Conservation (phyloP, 768 basidiomycete genomes). For the Sarcodon aspratus region DNA sequence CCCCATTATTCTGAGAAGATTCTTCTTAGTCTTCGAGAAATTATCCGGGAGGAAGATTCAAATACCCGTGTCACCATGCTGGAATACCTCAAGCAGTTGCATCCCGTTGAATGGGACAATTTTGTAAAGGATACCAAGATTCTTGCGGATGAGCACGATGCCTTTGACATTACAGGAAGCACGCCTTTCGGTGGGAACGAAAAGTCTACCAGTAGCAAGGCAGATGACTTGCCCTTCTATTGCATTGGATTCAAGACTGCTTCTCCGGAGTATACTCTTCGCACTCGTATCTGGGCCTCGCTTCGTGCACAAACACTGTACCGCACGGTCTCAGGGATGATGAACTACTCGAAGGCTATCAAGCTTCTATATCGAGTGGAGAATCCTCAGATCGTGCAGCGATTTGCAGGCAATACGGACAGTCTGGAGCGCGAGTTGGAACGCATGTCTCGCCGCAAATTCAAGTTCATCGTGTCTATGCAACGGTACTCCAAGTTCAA, state of each 20-base stretch:
- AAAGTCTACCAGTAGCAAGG: constrained; percentile 48
- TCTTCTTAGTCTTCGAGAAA: constrained; percentile 89
- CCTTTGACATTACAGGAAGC: constrained; percentile 40
- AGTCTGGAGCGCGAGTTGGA: constrained; percentile 92
- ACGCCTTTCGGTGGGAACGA: constrained; percentile 41
- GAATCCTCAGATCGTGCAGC: constrained; percentile 94
- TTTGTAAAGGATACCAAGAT: constrained; percentile 99
- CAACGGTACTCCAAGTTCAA: constrained; percentile 98
- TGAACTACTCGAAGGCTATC: constrained; percentile 99
- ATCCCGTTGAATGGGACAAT: constrained; percentile 99
- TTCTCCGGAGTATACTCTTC: constrained; percentile 95
- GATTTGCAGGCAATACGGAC: constrained; percentile 94
- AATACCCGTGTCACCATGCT: constrained; percentile 94
- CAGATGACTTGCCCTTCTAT: constrained; percentile 96
- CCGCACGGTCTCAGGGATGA: constrained; percentile 98
- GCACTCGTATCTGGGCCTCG: constrained; percentile 98
- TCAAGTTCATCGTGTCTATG: constrained; percentile 98
- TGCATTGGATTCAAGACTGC: constrained; percentile 99
- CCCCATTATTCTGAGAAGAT: constrained; percentile 99
- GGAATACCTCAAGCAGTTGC: constrained; percentile 97
- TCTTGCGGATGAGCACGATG: constrained; percentile 76
- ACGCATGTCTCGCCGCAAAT: constrained; percentile 93
- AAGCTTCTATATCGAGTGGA: constrained; percentile 98
- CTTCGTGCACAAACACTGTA: constrained; percentile 97
- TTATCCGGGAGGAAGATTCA: constrained; percentile 95